phyloP scores from a whole-genome alignment of 129 eudicot species.

The Tagetes erecta region DNA sequence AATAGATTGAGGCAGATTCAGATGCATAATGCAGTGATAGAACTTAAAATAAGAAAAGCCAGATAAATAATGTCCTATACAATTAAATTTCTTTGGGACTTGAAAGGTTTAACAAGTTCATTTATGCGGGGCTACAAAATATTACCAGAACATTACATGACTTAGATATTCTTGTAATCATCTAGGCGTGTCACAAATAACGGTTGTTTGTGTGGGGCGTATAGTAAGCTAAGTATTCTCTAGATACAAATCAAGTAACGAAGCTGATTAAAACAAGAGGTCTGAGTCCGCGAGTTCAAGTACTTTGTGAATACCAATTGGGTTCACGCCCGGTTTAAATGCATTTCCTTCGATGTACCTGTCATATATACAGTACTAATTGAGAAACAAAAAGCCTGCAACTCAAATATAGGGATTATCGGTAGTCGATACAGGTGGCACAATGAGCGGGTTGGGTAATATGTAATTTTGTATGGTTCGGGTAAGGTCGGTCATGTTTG shows the following conservation, averaged over 20 bases:
- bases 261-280: constrained; percentile 48
- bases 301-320: constrained; percentile 86
- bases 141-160: constrained; percentile 18
- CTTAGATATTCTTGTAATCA: constrained; percentile 10
- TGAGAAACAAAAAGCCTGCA: constrained; percentile 24
- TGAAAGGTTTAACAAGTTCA: background rate
- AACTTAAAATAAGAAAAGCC: constrained; percentile 5
- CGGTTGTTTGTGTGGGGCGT: constrained; percentile 24
- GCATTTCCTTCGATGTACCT: constrained; percentile 97
- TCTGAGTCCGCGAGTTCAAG: constrained; percentile 93
- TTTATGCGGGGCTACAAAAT: constrained; percentile 20
- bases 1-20: constrained; percentile 39
- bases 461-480: background rate
- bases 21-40: constrained; percentile 9
- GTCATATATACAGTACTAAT: constrained; percentile 17
- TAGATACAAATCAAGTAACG: background rate
- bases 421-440: background rate
- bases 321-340: constrained; percentile 82
- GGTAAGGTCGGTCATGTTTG: background rate
- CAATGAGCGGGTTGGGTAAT: background rate
- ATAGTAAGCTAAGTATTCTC: constrained; percentile 8
- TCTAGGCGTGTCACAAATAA: background rate
- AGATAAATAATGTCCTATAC: constrained; percentile 16
- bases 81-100: constrained; percentile 21
- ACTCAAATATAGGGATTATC: background rate